phyloP scores from a whole-genome alignment of 306 rosid genomes.

The Spatholobus suberectus region DNA sequence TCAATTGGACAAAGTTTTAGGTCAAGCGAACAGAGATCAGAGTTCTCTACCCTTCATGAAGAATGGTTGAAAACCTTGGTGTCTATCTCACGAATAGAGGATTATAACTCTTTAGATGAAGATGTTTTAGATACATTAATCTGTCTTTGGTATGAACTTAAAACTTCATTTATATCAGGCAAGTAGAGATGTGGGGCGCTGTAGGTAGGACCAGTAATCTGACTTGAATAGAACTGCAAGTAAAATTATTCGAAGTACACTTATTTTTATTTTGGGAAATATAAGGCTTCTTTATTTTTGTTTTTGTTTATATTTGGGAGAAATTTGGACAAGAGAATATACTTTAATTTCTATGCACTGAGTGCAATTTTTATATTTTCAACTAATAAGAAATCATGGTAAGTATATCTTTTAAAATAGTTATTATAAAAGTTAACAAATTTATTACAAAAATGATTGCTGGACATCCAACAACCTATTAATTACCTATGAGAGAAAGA shows the following conservation, averaged over 20 bases:
- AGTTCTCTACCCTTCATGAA: conserved; percentile 93
- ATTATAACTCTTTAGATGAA: conserved; percentile 49
- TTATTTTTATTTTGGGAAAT: background rate
- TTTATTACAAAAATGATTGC: no score
- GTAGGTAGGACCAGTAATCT: background rate
- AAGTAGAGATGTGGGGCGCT: conserved; percentile 30
- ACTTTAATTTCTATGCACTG: no score
- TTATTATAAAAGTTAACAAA: no score
- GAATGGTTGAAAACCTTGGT: conserved; percentile 79
- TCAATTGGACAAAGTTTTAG: conserved; percentile 68
- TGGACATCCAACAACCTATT: no score
- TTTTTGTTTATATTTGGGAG: background rate
- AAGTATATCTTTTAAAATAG: no score
- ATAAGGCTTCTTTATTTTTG: background rate
- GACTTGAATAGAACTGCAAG: background rate
- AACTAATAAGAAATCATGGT: no score
- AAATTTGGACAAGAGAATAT: background rate
- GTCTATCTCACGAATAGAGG: conserved; percentile 50
- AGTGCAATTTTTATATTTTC: no score
- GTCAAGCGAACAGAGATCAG: conserved; percentile 79
- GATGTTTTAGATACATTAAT: conserved; percentile 72
- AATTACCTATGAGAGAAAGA: no score
- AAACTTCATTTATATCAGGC: conserved; percentile 57
- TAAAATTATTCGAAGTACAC: conserved; percentile 15
- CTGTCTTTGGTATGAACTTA: conserved; percentile 78